Percentiles rank a stretch among this genome's conserved stretches.
Evolutionary conservation across 2,329 filamentous ascomycete genomes (phyloP).

Genomic region (Curvularia hawaiiensis): DNA sequence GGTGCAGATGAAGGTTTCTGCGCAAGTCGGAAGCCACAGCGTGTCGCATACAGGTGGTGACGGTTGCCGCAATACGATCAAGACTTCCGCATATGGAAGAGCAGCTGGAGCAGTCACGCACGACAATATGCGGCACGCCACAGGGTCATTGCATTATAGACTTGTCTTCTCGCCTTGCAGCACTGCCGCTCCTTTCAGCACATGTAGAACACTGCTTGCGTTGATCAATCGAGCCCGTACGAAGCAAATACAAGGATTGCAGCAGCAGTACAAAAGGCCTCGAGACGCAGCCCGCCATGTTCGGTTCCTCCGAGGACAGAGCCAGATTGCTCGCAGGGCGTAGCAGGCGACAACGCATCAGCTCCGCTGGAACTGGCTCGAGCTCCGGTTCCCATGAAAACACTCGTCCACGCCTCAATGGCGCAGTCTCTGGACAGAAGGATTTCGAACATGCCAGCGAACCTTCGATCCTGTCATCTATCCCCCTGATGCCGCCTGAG

Average conservation of each 20-base stretch:
- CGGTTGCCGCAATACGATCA: not conserved
- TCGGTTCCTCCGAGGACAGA: conserved; percentile 42
- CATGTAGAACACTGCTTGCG: not conserved
- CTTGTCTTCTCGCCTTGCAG: not conserved
- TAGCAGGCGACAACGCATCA: conserved; percentile 33
- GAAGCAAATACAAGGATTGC: not conserved
- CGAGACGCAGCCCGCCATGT: conserved; percentile 27
- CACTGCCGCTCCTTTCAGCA: not conserved
- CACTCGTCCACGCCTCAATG: not conserved
- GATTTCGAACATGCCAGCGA: not conserved
- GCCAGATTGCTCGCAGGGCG: conserved; percentile 44
- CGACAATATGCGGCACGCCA: not conserved
- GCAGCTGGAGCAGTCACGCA: not conserved
- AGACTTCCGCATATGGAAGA: not conserved
- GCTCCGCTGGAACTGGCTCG: conserved; percentile 25
- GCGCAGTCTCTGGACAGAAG: not conserved
- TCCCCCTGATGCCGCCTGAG: conserved; percentile 9
- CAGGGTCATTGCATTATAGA: not conserved
- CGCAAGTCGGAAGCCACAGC: not conserved
- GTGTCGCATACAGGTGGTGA: not conserved
- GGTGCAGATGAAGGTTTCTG: not conserved
- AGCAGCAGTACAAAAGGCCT: not conserved
- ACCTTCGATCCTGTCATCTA: not conserved
- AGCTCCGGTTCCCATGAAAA: conserved; percentile 8
- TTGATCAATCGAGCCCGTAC: conserved; percentile 8